Base-by-base conservation (phyloP, 2,329 filamentous ascomycete genomes). In the Claviceps capensis region DNA sequence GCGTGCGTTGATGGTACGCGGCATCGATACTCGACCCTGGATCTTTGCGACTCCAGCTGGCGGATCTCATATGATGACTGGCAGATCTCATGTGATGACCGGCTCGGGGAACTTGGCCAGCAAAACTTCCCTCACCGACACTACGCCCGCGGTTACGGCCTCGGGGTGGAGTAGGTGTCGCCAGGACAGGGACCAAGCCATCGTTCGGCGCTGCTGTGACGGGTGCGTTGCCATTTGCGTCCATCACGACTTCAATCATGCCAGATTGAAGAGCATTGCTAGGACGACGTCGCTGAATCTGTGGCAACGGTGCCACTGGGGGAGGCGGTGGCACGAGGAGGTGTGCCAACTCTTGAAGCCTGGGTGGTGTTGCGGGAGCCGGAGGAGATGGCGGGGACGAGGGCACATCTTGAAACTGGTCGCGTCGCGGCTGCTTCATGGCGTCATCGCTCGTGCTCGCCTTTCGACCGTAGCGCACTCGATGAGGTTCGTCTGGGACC, bases 221-320 rank as follows among this genome's bases (percentile, higher is more conserved):
- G 19, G 62, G 58, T 4, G 59, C 56, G 11, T 58, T 62, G 17
- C 77, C 72, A 5, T 80, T 76, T 2, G 81, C 77, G 56, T 83
- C 79, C 75, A 81, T 81, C 48, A 84, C 78, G 55, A 84, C 81
- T 62, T 84, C 80, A 56, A 84, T 82, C 60, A 79, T 75, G 4
- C 76, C 79, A 0, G 77, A 75, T 7, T 71, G 72, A 16, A 72
- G 57, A 2, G 71, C 71, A 54, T 75, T 72, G 55, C 73, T 70
- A 46, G 74, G 61, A 7, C 68, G 66, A 2, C 68, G 63, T 59
- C 37, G 68, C 65, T 44, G 67, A 61, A 46, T 67, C 49, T 72
- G 67, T 0, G 76, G 76, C 4, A 82, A 64, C 1, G 80, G 80
- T 1, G 78, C 74, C 0, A 79, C 80, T 1, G 81, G 81, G 0